These are phyloP conservation scores for Yarrowia divulgata DNA, from an alignment of 805 yeast genomes.

Conservation along the genomic window DNA sequence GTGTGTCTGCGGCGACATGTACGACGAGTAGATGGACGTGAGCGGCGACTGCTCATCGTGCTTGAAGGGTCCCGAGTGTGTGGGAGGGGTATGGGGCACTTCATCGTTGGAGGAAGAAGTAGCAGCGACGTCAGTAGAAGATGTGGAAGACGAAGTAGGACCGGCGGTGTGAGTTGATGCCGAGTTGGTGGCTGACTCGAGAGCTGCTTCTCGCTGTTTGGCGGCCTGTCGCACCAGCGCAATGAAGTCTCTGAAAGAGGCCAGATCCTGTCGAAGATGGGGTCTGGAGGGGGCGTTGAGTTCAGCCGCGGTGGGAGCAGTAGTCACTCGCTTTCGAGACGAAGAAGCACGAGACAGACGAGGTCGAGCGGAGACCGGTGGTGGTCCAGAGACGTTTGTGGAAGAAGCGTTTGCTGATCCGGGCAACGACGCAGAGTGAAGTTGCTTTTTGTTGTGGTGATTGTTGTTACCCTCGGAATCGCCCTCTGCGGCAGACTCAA, in stretches of 20 bases:
- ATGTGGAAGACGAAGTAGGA: slow-evolving; percentile 30
- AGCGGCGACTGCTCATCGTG: slow-evolving; percentile 36
- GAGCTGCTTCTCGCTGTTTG: slow-evolving; percentile 9
- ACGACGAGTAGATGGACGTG: slow-evolving; percentile 36
- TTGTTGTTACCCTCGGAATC: not conserved
- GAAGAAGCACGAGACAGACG: slow-evolving; percentile 20
- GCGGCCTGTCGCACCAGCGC: slow-evolving; percentile 33
- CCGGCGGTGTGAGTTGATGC: slow-evolving; percentile 7
- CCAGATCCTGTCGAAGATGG: slow-evolving; percentile 38
- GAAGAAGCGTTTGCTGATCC: slow-evolving; percentile 6
- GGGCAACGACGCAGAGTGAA: not conserved
- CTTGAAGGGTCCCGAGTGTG: slow-evolving; percentile 30
- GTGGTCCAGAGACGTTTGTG: slow-evolving; percentile 14
- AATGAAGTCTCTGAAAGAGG: slow-evolving; percentile 37
- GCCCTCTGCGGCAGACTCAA: slow-evolving; percentile 18
- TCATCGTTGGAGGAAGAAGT: slow-evolving; percentile 13
- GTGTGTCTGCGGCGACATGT: slow-evolving; percentile 30
- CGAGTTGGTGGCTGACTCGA: slow-evolving; percentile 1
- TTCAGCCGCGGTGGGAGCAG: not conserved
- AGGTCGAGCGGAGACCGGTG: slow-evolving; percentile 17
- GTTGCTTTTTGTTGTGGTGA: not conserved
- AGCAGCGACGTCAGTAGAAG: slow-evolving; percentile 8
- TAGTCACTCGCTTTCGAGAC: slow-evolving; percentile 10
- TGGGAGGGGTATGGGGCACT: slow-evolving; percentile 32
- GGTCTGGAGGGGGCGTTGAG: slow-evolving; percentile 34